These are phyloP conservation scores for Podaxis sp. DNA, from an alignment of 768 basidiomycete genomes.

Conservation along the genomic window DNA sequence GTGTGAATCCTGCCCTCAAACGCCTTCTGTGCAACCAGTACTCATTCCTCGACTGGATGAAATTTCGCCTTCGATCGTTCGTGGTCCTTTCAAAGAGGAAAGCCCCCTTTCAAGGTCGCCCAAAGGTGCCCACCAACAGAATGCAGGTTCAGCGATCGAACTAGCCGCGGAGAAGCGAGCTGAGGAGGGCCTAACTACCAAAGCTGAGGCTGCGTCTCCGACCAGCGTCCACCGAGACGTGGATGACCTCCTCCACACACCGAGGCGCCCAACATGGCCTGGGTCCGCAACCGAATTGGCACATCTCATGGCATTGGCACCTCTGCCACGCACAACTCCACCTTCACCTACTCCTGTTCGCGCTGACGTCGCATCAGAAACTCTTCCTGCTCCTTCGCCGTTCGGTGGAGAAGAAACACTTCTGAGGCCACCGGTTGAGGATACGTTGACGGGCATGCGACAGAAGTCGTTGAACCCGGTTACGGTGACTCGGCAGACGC, in stretches of 20 bases:
- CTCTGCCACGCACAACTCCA: neutral
- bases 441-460: constrained; percentile 6
- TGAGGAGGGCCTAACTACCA: neutral
- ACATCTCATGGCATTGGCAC: constrained; percentile 8
- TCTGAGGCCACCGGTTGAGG: constrained; percentile 7
- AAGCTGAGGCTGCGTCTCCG: neutral
- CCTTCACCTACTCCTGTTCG: neutral
- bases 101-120: neutral
- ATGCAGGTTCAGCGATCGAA: neutral
- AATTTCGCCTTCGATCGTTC: constrained; percentile 15
- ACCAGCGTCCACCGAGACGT: neutral
- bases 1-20: neutral
- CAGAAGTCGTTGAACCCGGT: constrained; percentile 3
- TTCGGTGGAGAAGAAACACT: constrained; percentile 15
- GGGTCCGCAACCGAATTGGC: constrained; percentile 6
- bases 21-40: neutral
- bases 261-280: constrained; percentile 6
- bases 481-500: constrained; percentile 4
- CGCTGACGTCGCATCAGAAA: neutral
- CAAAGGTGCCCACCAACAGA: neutral
- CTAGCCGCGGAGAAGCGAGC: no score
- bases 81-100: neutral
- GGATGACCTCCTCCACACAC: neutral
- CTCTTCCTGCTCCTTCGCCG: constrained; percentile 12
- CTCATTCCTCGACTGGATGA: constrained; percentile 16